phyloP scores from a whole-genome alignment of 371 early-diverging fungal genomes.

The Zopfochytrium polystomum region DNA sequence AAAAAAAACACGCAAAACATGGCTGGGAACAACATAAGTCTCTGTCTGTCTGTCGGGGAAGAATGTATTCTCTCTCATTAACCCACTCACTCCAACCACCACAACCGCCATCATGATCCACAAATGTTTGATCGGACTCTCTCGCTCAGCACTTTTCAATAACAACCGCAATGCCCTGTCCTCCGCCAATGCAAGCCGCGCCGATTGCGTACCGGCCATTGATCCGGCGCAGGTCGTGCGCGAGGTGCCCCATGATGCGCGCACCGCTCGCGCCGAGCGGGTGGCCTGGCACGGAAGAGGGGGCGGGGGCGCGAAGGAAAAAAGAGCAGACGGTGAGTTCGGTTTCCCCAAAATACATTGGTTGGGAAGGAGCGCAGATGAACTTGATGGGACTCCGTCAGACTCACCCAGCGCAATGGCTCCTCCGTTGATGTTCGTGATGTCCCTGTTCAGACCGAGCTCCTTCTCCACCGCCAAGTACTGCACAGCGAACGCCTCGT shows the following conservation, averaged over 20 bases:
- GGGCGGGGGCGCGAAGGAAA: too few species aligned
- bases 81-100: too few species aligned
- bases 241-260: slow-evolving; percentile 85
- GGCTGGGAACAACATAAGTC: too few species aligned
- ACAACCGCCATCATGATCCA: too few species aligned
- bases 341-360: too few species aligned
- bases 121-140: too few species aligned
- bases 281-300: too few species aligned
- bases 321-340: too few species aligned
- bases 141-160: slow-evolving; percentile 33
- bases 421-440: slow-evolving; percentile 88
- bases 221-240: slow-evolving; percentile 77
- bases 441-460: slow-evolving; percentile 66
- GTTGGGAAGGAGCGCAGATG: background rate
- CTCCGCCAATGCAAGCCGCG: slow-evolving; percentile 76
- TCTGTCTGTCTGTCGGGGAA: too few species aligned
- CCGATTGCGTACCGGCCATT: slow-evolving; percentile 84
- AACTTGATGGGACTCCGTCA: background rate
- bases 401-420: slow-evolving; percentile 77
- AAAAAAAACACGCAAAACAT: too few species aligned
- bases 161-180: slow-evolving; percentile 48
- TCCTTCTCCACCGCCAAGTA: slow-evolving; percentile 86
- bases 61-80: too few species aligned
- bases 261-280: slow-evolving; percentile 96
- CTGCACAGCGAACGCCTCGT: slow-evolving; percentile 97